These are phyloP conservation scores for Xylariaceae sp. DNA, from an alignment of 2,329 filamentous ascomycete species.

Conservation along the genomic window DNA sequence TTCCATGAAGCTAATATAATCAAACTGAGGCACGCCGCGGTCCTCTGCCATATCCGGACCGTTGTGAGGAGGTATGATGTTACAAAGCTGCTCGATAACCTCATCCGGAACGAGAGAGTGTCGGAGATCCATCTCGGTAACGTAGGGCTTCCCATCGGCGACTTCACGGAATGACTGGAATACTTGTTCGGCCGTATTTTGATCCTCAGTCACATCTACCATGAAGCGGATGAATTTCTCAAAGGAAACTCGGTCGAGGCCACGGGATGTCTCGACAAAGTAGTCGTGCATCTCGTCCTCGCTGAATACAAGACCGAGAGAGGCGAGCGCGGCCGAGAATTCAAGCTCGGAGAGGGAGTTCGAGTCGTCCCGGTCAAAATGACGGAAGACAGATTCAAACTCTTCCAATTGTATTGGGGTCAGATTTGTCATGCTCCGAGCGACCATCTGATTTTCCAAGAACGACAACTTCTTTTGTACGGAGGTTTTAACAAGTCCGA, in stretches of 20 bases:
- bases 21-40: slow-evolving; percentile 77
- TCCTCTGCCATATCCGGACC: slow-evolving; percentile 85
- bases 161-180: slow-evolving; percentile 98
- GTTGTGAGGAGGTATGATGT: slow-evolving; percentile 77
- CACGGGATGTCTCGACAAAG: slow-evolving; percentile 80
- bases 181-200: slow-evolving; percentile 97
- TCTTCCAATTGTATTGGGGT: slow-evolving; percentile 98
- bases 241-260: slow-evolving; percentile 77
- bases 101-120: slow-evolving; percentile 95
- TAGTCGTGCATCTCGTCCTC: slow-evolving; percentile 98
- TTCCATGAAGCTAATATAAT: slow-evolving; percentile 98
- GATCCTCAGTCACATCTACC: slow-evolving; percentile 97
- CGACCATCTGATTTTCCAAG: slow-evolving; percentile 97
- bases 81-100: slow-evolving; percentile 85
- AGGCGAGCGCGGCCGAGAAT: slow-evolving; percentile 93
- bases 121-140: slow-evolving; percentile 92
- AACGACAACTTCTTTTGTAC: slow-evolving; percentile 96
- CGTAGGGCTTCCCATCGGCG: slow-evolving; percentile 96
- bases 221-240: slow-evolving; percentile 99
- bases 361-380: slow-evolving; percentile 90
- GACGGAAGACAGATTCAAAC: slow-evolving; percentile 95
- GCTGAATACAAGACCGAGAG: slow-evolving; percentile 89
- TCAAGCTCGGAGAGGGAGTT: slow-evolving; percentile 91
- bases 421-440: slow-evolving; percentile 96
- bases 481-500: slow-evolving; percentile 82